Base-by-base conservation (phyloP, 192 early-diverging fungal species). In the Entomortierella parvispora region DNA sequence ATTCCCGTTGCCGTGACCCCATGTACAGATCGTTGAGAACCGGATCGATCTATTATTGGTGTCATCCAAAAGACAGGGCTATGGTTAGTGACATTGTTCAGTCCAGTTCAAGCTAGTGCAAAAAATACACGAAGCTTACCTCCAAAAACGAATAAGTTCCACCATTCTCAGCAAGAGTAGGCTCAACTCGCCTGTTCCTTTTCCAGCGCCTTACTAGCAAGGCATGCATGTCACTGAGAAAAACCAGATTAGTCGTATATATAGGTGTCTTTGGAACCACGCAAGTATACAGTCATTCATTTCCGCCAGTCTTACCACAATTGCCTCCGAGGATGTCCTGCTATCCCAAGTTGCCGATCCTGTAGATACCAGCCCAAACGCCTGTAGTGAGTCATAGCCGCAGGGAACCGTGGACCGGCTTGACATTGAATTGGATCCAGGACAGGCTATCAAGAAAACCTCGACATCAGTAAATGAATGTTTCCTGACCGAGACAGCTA, bases 201-300 rank as follows among this genome's bases (percentile, higher is more conserved):
- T 28, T 42, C 72, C 72, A 76, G 2, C 15, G 25, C 26, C 62
- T 61, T 12, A 60, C 52, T 6, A 68, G 22, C 22, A 68, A 44
- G 2, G 58, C 23, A 29, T 76, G 72, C 58, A 65, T 56, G 1
- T 76, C 65, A 23, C 72, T 76, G 57, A 43, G 1, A 11, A 34
- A 14, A 11, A 28, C 40, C 8, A 22, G n/a, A n/a, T n/a, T n/a
- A 29, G 10, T 28, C 23, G 25, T 23, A 25, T 29, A 57, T 33
- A 33, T 37, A 34, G 12, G 15, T 17, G 17, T 45, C 14, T 26
- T 49, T 5, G 46, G 0, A 34, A 46, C 22, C 43, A 5, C n/a
- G 15, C n/a, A 25, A 40, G 37, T 40, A 12, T 40, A 9, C 12
- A 40, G 37, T 40, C 37, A 40, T 40, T 40, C 37, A 40, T 12